Conservation (phyloP, 176 grass and related monocot genomes). For the Alloteropsis semialata region DNA sequence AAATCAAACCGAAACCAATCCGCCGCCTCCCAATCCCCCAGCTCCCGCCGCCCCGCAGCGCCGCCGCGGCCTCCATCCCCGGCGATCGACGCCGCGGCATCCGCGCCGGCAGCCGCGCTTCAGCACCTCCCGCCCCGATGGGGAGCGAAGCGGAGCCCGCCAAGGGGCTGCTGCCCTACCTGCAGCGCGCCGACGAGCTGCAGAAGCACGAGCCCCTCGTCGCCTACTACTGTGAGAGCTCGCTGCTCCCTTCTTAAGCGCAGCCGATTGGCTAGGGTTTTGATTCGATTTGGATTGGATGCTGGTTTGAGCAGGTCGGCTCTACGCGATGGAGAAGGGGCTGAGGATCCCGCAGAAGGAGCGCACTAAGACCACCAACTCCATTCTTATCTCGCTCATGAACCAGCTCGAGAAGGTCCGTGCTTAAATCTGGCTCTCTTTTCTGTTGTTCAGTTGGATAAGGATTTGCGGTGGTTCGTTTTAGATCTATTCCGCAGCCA, state of each 20-base stretch:
- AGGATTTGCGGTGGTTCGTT: background rate
- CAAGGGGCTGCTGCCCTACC: slow-evolving; percentile 89
- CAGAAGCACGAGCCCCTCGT: slow-evolving; percentile 99
- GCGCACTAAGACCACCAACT: slow-evolving; percentile 87
- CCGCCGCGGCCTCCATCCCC: background rate
- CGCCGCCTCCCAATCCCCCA: background rate
- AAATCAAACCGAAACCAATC: slow-evolving; percentile 21
- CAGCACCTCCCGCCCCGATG: slow-evolving; percentile 24
- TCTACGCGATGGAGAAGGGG: slow-evolving; percentile 94
- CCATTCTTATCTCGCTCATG: slow-evolving; percentile 85
- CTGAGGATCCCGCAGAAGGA: slow-evolving; percentile 74
- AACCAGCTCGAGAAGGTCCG: slow-evolving; percentile 93
- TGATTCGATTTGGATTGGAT: background rate
- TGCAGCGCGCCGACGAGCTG: slow-evolving; percentile 95
- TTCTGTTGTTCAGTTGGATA: background rate
- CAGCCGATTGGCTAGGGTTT: slow-evolving; percentile 23
- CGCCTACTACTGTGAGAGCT: slow-evolving; percentile 89
- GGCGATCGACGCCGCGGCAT: background rate
- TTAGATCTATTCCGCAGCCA: slow-evolving; percentile 4
- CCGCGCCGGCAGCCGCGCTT: background rate
- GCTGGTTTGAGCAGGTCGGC: slow-evolving; percentile 50
- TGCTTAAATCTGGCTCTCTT: background rate
- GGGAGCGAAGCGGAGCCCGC: slow-evolving; percentile 80
- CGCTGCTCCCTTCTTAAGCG: background rate
- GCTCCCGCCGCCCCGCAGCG: background rate